These are phyloP conservation scores for Bruguiera parviflora DNA, from an alignment of 345 rosid species.

Conservation along the genomic window DNA sequence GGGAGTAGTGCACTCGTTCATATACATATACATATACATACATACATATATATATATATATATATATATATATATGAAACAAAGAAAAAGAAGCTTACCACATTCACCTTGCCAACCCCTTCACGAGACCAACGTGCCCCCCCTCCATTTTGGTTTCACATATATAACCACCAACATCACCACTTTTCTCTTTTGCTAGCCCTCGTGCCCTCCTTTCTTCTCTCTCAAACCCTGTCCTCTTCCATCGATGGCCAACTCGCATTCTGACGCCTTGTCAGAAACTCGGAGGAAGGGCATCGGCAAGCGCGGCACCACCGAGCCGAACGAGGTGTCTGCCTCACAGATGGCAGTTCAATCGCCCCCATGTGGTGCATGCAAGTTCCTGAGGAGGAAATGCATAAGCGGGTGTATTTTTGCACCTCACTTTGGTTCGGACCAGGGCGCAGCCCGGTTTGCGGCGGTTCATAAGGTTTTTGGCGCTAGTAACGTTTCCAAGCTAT, in stretches of 20 bases:
- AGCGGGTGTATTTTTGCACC: conserved; percentile 94
- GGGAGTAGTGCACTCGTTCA: too few species aligned
- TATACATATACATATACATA: too few species aligned
- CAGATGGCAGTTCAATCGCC: conserved; percentile 33
- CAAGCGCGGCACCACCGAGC: conserved; percentile 20
- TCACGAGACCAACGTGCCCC: conserved; percentile 85
- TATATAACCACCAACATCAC: conserved; percentile 42
- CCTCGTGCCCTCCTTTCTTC: not conserved
- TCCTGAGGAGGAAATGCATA: conserved; percentile 90
- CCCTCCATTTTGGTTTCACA: conserved; percentile 21
- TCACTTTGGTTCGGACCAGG: conserved; percentile 86
- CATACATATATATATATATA: too few species aligned
- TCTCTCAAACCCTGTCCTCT: not conserved
- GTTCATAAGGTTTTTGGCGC: conserved; percentile 98
- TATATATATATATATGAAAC: not conserved
- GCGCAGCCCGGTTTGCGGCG: conserved; percentile 89
- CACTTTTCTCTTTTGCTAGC: conserved; percentile 24
- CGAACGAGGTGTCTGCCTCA: conserved; percentile 7
- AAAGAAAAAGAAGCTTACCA: conserved; percentile 36
- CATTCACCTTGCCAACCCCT: conserved; percentile 57
- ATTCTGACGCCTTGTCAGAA: conserved; percentile 36
- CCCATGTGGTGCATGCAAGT: conserved; percentile 97
- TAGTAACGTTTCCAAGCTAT: conserved; percentile 81
- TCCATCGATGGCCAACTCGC: conserved; percentile 52
- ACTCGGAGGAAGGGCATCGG: conserved; percentile 42